phyloP scores from a whole-genome alignment of 345 rosid species.

The Citrus sp. region DNA sequence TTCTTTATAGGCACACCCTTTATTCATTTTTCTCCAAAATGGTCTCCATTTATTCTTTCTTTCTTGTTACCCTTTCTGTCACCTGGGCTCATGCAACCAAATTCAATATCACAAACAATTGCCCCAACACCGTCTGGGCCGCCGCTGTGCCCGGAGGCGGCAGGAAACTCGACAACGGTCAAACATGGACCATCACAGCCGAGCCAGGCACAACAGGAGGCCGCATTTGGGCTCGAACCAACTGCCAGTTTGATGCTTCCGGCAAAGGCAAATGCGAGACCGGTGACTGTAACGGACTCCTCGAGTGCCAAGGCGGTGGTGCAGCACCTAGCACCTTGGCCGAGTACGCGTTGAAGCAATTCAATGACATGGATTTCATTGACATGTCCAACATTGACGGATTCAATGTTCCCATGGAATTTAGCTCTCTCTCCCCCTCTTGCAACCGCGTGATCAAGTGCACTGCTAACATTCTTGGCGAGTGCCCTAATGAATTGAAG shows the following conservation, averaged over 20 bases:
- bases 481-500: conserved; percentile 39
- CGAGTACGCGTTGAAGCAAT: conserved; percentile 23
- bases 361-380: conserved; percentile 19
- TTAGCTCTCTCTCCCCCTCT: conserved; percentile 16
- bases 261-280: conserved; percentile 19
- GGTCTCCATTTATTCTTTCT: no score
- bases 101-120: conserved; percentile 35
- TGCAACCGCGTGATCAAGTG: conserved; percentile 31
- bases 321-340: conserved; percentile 29
- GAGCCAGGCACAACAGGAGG: conserved; percentile 21
- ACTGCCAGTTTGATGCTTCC: conserved; percentile 10
- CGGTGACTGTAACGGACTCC: conserved; percentile 24
- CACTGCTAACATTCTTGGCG: conserved; percentile 26
- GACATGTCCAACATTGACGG: conserved; percentile 39
- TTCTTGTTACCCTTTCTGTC: conserved; percentile 7
- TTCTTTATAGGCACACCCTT: no score
- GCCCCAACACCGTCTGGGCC: conserved; percentile 46
- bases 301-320: conserved; percentile 28
- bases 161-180: conserved; percentile 21
- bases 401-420: conserved; percentile 39
- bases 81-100: conserved; percentile 29
- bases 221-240: conserved; percentile 29
- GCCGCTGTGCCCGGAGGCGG: conserved; percentile 48
- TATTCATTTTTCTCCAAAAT: no score
- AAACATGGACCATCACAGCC: conserved; percentile 21